These are phyloP conservation scores for Antitrichia curtipendula DNA, from an alignment of 225 moss, liverwort and hornwort genomes.

Conservation along the genomic window DNA sequence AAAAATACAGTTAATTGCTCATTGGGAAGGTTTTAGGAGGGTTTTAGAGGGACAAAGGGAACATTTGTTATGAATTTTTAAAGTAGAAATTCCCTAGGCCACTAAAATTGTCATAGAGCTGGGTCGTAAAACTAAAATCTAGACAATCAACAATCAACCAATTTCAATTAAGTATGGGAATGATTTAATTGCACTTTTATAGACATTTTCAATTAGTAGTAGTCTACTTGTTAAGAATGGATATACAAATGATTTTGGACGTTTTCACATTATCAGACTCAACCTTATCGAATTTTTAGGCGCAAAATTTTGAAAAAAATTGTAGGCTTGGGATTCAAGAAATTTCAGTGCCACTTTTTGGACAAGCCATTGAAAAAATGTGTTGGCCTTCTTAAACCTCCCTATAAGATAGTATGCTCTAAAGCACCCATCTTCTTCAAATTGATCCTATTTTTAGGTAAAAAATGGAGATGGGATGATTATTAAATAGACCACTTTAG, in stretches of 20 bases:
- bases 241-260: fast-evolving
- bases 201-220: background rate
- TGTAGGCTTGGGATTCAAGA: background rate
- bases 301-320: background rate
- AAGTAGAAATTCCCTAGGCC: background rate
- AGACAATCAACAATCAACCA: background rate
- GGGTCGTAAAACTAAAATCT: background rate
- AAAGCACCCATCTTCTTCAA: too few species aligned
- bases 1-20: too few species aligned
- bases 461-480: too few species aligned
- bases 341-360: background rate
- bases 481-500: too few species aligned
- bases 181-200: background rate
- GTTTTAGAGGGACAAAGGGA: too few species aligned
- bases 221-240: background rate
- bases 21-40: too few species aligned
- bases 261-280: fast-evolving
- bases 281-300: background rate
- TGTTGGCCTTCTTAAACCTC: background rate
- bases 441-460: too few species aligned
- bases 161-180: background rate
- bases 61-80: background rate
- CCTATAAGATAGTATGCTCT: too few species aligned
- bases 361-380: fast-evolving
- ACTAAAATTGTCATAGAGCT: fast-evolving